A percentile compares a stretch with the other conserved stretches of the same genome.
These are phyloP conservation scores for Lentinula sp. DNA, from an alignment of 768 basidiomycete genomes.

Conservation along the genomic window DNA sequence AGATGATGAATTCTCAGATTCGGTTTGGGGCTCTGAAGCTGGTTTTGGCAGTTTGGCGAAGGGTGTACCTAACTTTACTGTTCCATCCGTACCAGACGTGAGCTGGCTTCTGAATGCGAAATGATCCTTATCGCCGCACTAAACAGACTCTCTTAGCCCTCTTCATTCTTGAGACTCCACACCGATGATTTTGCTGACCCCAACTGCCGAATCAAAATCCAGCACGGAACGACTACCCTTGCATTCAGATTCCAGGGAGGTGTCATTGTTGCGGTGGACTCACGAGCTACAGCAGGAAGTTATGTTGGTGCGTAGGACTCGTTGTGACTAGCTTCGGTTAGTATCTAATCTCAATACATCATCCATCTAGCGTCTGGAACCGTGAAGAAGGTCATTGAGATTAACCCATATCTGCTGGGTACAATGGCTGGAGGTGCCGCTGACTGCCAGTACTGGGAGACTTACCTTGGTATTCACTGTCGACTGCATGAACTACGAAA, in stretches of 20 bases:
- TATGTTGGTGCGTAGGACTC: slow-evolving; percentile 70
- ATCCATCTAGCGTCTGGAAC: slow-evolving; percentile 78
- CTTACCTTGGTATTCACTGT: slow-evolving; percentile 97
- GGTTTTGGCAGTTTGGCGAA: slow-evolving; percentile 72
- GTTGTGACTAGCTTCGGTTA: background rate
- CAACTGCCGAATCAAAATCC: slow-evolving; percentile 93
- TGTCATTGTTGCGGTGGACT: slow-evolving; percentile 99
- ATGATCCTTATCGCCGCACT: background rate
- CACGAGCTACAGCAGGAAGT: slow-evolving; percentile 93
- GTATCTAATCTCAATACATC: slow-evolving; percentile 6
- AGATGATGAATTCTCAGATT: slow-evolving; percentile 58
- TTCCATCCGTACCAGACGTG: slow-evolving; percentile 76
- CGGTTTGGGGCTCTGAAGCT: slow-evolving; percentile 80
- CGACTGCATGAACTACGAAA: slow-evolving; percentile 95
- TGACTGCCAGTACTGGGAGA: slow-evolving; percentile 98
- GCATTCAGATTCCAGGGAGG: slow-evolving; percentile 97
- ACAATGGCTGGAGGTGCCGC: slow-evolving; percentile 99
- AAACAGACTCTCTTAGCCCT: slow-evolving; percentile 48
- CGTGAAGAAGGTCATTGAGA: slow-evolving; percentile 99
- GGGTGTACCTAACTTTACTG: slow-evolving; percentile 64
- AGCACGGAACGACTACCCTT: slow-evolving; percentile 96
- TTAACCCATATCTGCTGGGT: slow-evolving; percentile 97
- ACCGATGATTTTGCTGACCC: slow-evolving; percentile 96
- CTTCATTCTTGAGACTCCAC: slow-evolving; percentile 85
- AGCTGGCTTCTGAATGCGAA: slow-evolving; percentile 21